A percentile compares a stretch with the other conserved stretches of the same genome.
phyloP scores from a whole-genome alignment of 2,329 filamentous ascomycete species.

The Tolypocladium ophioglossoides region DNA sequence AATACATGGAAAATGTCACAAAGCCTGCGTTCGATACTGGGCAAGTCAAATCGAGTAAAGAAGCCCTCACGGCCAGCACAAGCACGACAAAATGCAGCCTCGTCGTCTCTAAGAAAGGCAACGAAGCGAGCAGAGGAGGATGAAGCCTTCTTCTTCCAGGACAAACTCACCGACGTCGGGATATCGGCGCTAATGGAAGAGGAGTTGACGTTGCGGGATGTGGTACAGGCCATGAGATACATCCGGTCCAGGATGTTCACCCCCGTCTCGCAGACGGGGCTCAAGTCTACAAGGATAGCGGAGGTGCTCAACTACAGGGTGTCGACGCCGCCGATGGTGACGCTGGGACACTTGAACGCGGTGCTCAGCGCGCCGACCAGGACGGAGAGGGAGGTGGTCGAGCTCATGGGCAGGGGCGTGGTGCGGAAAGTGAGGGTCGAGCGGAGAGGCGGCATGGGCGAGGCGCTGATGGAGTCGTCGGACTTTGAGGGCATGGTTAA shows the following conservation, averaged over 20 bases:
- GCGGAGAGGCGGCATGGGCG: slow-evolving; percentile 48
- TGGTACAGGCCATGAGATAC: slow-evolving; percentile 54
- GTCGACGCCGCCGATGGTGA: slow-evolving; percentile 52
- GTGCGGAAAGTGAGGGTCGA: slow-evolving; percentile 55
- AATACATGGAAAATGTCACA: slow-evolving; percentile 13
- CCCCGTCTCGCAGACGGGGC: slow-evolving; percentile 49
- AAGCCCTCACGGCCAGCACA: slow-evolving; percentile 15
- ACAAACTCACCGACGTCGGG: slow-evolving; percentile 49
- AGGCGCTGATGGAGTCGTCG: slow-evolving; percentile 49
- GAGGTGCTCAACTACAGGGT: slow-evolving; percentile 52
- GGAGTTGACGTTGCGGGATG: slow-evolving; percentile 47
- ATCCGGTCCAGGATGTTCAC: slow-evolving; percentile 54
- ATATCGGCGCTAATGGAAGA: slow-evolving; percentile 42
- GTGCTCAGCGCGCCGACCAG: slow-evolving; percentile 51
- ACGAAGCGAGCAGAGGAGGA: slow-evolving; percentile 13
- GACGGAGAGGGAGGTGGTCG: slow-evolving; percentile 57
- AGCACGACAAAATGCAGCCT: slow-evolving; percentile 6
- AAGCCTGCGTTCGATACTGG: slow-evolving; percentile 27
- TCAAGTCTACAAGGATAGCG: slow-evolving; percentile 52
- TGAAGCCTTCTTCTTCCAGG: slow-evolving; percentile 21
- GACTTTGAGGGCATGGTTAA: slow-evolving; percentile 43
- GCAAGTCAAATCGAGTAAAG: slow-evolving; percentile 22
- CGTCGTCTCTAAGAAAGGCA: slow-evolving; percentile 14
- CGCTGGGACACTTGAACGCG: slow-evolving; percentile 54
- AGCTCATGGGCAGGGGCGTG: slow-evolving; percentile 44